These are phyloP conservation scores for Pseudogymnoascus sp. DNA, from an alignment of 2,329 filamentous ascomycete genomes.

Conservation along the genomic window DNA sequence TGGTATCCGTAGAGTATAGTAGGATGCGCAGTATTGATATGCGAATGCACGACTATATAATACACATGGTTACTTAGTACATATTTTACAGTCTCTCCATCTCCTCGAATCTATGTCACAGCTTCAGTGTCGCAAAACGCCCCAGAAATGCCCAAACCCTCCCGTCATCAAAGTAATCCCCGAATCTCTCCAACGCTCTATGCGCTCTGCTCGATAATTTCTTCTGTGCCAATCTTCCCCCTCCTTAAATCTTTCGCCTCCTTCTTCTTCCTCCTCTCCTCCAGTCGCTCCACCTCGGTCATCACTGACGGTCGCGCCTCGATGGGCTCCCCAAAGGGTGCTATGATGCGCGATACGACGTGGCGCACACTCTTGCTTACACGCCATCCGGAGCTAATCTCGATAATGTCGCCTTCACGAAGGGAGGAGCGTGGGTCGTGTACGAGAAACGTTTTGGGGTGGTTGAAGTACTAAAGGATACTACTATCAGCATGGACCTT, in stretches of 20 bases:
- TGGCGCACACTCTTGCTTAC: conserved; percentile 61
- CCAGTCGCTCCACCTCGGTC: conserved; percentile 52
- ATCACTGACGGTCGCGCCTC: conserved; percentile 58
- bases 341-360: conserved; percentile 66
- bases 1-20: neutral
- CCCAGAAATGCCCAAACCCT: neutral
- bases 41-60: conserved; percentile 7
- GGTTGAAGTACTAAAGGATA: conserved; percentile 53
- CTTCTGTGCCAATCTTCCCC: conserved; percentile 22
- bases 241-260: conserved; percentile 49
- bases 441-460: conserved; percentile 58
- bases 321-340: conserved; percentile 58
- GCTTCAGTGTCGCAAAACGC: neutral
- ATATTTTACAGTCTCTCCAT: neutral
- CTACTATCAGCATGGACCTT: neutral
- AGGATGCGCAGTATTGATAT: conserved; percentile 1
- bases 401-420: conserved; percentile 65
- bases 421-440: conserved; percentile 72
- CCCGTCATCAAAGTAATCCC: neutral
- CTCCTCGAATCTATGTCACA: neutral
- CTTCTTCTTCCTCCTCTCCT: conserved; percentile 45
- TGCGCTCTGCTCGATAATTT: conserved; percentile 21
- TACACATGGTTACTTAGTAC: conserved; percentile 2
- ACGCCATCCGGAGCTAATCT: conserved; percentile 58
- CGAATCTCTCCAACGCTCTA: conserved; percentile 1